These are phyloP conservation scores for Tinospora cordifolia DNA, from an alignment of 164 flowering plant species.

Conservation along the genomic window DNA sequence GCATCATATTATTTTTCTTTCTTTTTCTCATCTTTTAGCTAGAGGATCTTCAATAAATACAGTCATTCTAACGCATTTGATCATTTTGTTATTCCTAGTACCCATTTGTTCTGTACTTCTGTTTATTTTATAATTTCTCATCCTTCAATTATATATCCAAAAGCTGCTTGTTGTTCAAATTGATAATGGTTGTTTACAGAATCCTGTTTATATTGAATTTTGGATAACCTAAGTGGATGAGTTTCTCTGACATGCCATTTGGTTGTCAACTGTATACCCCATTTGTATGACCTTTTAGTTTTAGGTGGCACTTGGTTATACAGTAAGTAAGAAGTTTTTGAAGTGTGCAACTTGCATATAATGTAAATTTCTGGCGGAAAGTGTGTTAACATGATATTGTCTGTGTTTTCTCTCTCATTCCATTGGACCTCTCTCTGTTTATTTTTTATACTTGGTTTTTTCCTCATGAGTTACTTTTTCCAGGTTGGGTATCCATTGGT, in stretches of 20 bases:
- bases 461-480: conserved; percentile 8
- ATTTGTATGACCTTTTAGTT: neutral
- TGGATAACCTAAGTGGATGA: neutral
- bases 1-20: neutral
- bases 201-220: too few relatives aligned
- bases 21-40: too few relatives aligned
- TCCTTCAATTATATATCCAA: too few relatives aligned
- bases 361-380: neutral
- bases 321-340: neutral
- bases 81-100: too few relatives aligned
- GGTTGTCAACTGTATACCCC: neutral
- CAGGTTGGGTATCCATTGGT: conserved; percentile 98
- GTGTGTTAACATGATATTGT: neutral
- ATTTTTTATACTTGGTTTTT: neutral
- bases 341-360: neutral
- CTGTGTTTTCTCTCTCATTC: neutral
- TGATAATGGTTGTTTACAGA: too few relatives aligned
- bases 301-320: neutral
- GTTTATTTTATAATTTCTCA: too few relatives aligned
- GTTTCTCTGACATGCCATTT: neutral
- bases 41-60: too few relatives aligned
- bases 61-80: too few relatives aligned
- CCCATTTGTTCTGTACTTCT: too few relatives aligned
- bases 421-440: too few relatives aligned
- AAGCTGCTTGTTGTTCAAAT: too few relatives aligned